Percentiles rank a stretch among this genome's conserved stretches.
These are phyloP conservation scores for Sporothrix curviconia DNA, from an alignment of 2,329 filamentous ascomycete genomes.

Conservation along the genomic window DNA sequence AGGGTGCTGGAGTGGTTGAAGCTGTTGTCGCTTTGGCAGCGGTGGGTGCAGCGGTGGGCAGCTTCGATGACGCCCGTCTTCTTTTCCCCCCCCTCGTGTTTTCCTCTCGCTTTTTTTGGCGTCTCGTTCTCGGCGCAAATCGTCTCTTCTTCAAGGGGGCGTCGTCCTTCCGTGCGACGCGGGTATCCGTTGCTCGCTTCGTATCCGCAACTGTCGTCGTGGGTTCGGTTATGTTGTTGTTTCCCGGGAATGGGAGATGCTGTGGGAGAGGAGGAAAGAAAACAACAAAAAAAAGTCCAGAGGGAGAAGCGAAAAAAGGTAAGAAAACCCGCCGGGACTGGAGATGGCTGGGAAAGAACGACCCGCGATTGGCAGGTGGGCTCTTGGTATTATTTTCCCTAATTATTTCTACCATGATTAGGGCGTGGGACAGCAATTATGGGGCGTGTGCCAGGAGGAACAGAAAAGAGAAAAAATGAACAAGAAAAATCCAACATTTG, in stretches of 20 bases:
- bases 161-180: constrained; percentile 9
- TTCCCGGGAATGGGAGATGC: constrained; percentile 7
- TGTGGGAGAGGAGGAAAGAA: neutral
- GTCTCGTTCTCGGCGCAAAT: neutral
- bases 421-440: too few species aligned
- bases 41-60: neutral
- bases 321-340: constrained; percentile 2
- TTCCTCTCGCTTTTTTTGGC: neutral
- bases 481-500: too few species aligned
- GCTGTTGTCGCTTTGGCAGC: neutral
- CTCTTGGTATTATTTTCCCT: neutral
- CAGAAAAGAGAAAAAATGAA: too few species aligned
- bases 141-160: neutral
- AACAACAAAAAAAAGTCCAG: constrained; percentile 3
- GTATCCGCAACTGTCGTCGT: constrained; percentile 3
- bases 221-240: neutral
- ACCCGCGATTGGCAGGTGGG: constrained; percentile 12
- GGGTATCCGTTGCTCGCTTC: neutral
- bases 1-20: neutral
- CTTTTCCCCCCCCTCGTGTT: neutral
- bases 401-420: neutral
- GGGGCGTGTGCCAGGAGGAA: too few species aligned
- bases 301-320: neutral
- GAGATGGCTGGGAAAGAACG: constrained; percentile 11
- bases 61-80: constrained; percentile 6